Evolutionary conservation across 2,329 filamentous ascomycete species (phyloP).

Genomic region (Fusarium nurragi): DNA sequence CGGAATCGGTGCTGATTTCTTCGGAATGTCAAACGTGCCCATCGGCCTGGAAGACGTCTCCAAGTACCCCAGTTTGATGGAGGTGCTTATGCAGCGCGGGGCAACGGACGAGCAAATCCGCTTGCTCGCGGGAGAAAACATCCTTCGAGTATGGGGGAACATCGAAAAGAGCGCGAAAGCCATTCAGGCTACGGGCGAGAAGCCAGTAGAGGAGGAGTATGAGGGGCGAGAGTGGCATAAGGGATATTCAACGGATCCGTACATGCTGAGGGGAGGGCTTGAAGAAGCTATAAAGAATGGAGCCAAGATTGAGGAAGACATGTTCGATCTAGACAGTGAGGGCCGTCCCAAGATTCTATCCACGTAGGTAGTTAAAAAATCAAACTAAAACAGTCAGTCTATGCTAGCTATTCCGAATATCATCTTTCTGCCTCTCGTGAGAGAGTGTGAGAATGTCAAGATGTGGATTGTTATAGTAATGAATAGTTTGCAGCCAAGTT

Average conservation of each 20-base stretch:
- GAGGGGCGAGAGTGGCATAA: conserved; percentile 44
- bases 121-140: conserved; percentile 44
- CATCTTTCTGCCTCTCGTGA: background rate
- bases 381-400: background rate
- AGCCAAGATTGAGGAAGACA: conserved; percentile 10
- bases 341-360: conserved; percentile 2
- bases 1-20: conserved; percentile 51
- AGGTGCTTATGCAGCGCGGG: conserved; percentile 45
- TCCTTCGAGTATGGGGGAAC: conserved; percentile 44
- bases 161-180: conserved; percentile 43
- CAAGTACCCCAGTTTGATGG: conserved; percentile 48
- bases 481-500: background rate
- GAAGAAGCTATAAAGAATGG: conserved; percentile 24
- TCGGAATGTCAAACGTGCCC: conserved; percentile 46
- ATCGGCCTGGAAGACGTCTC: conserved; percentile 48
- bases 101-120: conserved; percentile 45
- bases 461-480: background rate
- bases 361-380: background rate
- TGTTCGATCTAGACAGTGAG: conserved; percentile 6
- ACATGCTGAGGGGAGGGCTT: conserved; percentile 37
- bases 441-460: background rate
- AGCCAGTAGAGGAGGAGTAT: conserved; percentile 46
- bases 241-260: conserved; percentile 40
- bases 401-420: background rate
- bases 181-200: conserved; percentile 33